These are phyloP conservation scores for Hirsutella rhossiliensis DNA, from an alignment of 2,329 filamentous ascomycete genomes.

Conservation along the genomic window DNA sequence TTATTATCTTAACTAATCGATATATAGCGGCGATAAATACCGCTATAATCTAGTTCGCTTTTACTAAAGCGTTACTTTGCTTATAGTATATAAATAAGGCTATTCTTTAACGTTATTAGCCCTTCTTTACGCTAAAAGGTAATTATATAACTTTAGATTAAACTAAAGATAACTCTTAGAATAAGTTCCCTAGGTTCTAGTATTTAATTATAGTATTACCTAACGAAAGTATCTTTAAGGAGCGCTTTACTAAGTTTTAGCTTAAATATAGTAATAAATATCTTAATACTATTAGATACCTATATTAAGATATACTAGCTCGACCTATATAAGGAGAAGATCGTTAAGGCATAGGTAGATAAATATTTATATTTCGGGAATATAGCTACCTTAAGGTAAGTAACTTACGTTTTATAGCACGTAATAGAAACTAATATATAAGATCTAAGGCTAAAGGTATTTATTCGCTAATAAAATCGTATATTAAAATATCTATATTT, in stretches of 20 bases:
- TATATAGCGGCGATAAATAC: slow-evolving; percentile 8
- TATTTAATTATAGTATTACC: slow-evolving; percentile 7
- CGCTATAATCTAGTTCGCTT: slow-evolving; percentile 4
- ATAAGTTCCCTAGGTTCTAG: slow-evolving; percentile 9
- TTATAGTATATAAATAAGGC: too few species aligned
- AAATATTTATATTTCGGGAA: slow-evolving; percentile 8
- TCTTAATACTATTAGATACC: too few species aligned
- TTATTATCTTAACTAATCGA: slow-evolving; percentile 8
- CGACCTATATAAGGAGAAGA: slow-evolving; percentile 9
- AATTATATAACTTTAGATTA: background rate
- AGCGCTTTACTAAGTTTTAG: too few species aligned
- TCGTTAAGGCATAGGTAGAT: slow-evolving; percentile 11
- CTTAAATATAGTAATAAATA: too few species aligned
- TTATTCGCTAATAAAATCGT: too few species aligned
- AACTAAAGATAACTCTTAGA: slow-evolving; percentile 1
- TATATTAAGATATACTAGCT: too few species aligned
- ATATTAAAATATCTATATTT: too few species aligned
- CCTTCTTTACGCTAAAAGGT: background rate
- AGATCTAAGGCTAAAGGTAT: slow-evolving; percentile 6
- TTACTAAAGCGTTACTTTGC: slow-evolving; percentile 5
- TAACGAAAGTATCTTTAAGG: too few species aligned
- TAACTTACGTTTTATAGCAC: too few species aligned
- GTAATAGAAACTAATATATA: background rate
- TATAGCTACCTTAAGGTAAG: slow-evolving; percentile 2
- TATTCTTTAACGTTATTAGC: slow-evolving; percentile 4